Conservation (phyloP, 176 grass and related monocot genomes). For the Oropetium thomaeum region DNA sequence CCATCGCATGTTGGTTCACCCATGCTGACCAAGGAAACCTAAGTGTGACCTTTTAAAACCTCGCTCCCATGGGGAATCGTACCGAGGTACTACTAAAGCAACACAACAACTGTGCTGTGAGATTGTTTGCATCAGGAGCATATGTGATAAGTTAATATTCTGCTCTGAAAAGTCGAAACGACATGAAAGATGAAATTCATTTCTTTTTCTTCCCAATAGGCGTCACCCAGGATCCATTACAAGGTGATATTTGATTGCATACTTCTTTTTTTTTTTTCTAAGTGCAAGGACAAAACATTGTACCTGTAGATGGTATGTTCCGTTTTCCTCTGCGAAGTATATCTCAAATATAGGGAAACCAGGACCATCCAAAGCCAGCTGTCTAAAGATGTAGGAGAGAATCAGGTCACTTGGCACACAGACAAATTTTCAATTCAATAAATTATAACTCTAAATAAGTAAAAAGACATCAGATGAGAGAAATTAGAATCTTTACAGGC, state of each 20-base stretch:
- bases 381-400: conserved; percentile 42
- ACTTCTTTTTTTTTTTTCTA: neutral
- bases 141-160: conserved; percentile 16
- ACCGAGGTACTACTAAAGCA: neutral
- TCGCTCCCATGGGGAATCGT: no score
- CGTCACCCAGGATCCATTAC: neutral
- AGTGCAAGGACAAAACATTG: conserved; percentile 16
- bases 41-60: no score
- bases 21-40: no score
- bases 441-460: neutral
- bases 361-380: conserved; percentile 61
- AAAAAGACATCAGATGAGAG: conserved; percentile 7
- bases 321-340: conserved; percentile 70
- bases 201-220: neutral
- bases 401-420: neutral
- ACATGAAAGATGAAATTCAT: neutral
- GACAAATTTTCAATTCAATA: conserved; percentile 7
- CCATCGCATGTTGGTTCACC: no score
- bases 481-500: neutral
- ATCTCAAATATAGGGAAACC: conserved; percentile 88
- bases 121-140: neutral
- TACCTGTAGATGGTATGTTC: conserved; percentile 77
- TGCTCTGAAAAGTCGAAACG: conserved; percentile 6
- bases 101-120: neutral
- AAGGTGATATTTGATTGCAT: conserved; percentile 18